These are phyloP conservation scores for Cordyceps fumosorosea DNA, from an alignment of 2,329 filamentous ascomycete genomes.

Conservation along the genomic window DNA sequence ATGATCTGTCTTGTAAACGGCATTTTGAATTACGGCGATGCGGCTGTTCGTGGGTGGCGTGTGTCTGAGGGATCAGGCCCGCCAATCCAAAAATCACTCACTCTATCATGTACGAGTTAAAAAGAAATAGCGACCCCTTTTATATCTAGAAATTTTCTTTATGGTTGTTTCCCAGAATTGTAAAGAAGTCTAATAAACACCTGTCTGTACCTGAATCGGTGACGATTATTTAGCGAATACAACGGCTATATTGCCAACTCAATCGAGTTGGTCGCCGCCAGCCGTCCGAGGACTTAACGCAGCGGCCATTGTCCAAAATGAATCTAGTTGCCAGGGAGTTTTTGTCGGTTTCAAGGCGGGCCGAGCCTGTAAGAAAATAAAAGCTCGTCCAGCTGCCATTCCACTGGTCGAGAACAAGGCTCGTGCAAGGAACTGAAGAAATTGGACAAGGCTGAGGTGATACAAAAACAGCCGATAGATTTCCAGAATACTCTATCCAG, in stretches of 20 bases:
- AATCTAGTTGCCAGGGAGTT: not conserved
- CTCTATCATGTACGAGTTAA: not conserved
- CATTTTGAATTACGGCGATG: not conserved
- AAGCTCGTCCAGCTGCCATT: not conserved
- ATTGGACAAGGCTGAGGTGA: not conserved
- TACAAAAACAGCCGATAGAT: not conserved
- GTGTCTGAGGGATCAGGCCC: not conserved
- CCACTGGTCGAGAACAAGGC: not conserved
- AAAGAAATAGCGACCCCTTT: not conserved
- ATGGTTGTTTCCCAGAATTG: too few relatives aligned
- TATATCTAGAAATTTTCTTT: too few relatives aligned
- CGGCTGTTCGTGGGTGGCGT: not conserved
- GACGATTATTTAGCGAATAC: not conserved
- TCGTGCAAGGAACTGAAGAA: not conserved
- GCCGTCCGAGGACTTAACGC: not conserved
- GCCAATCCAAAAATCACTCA: not conserved
- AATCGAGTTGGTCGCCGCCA: not conserved
- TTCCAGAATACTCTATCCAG: not conserved
- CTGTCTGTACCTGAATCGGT: not conserved
- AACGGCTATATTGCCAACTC: not conserved
- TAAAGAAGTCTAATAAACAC: too few relatives aligned
- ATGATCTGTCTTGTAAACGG: not conserved
- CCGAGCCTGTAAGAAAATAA: not conserved
- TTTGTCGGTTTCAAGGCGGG: not conserved
- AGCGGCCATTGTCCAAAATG: too few relatives aligned